These are phyloP conservation scores for Syzygium grande DNA, from an alignment of 345 rosid genomes.

Conservation along the genomic window DNA sequence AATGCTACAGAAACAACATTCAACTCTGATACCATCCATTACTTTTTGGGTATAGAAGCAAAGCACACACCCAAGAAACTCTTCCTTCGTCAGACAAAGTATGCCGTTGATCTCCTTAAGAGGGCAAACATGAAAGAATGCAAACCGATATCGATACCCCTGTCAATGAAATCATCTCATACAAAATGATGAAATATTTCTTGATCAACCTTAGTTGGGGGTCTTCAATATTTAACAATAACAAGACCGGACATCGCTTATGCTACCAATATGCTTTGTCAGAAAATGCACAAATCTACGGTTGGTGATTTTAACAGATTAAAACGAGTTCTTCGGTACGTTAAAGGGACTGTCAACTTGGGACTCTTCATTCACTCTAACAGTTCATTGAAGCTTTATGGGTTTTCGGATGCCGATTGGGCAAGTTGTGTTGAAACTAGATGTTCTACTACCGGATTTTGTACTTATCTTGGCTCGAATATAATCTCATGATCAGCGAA, in stretches of 20 bases:
- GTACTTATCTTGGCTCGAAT: not conserved
- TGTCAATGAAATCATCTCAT: not conserved
- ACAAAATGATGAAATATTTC: not conserved
- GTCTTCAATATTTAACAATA: not conserved
- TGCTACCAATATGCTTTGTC: not conserved
- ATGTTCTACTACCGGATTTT: not conserved
- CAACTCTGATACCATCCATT: not conserved
- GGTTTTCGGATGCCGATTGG: no score
- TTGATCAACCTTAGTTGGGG: not conserved
- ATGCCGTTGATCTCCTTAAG: not conserved
- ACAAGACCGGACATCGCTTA: not conserved
- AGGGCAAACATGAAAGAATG: not conserved
- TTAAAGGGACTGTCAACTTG: not conserved
- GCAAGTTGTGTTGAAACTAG: not conserved
- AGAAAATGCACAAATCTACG: not conserved
- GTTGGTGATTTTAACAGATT: not conserved
- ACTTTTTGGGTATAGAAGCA: no score
- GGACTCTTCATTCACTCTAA: no score
- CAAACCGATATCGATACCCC: not conserved
- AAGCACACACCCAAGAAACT: not conserved
- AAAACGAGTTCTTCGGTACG: not conserved
- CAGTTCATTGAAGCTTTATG: no score
- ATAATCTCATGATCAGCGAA: not conserved
- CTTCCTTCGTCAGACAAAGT: not conserved
- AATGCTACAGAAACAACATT: no score